Conservation (phyloP, 73 alveolate genomes). For the Paramecium pentaurelia region DNA sequence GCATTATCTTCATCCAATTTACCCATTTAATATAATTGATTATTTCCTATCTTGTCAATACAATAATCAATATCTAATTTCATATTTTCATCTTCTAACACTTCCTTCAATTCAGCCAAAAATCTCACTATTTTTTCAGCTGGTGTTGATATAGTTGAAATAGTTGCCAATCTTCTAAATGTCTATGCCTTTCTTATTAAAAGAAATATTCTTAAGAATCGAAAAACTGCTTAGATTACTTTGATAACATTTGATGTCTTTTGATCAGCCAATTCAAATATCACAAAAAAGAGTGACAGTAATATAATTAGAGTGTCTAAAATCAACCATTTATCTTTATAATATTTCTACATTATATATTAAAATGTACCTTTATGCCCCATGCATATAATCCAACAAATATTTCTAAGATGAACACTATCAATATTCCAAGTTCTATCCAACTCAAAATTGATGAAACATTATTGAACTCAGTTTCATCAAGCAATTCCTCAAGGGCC, state of each 20-base stretch:
- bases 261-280: not conserved
- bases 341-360: conserved; percentile 39
- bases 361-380: conserved; percentile 6
- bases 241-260: conserved; percentile 15
- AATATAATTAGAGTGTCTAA: conserved; percentile 44
- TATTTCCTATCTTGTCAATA: conserved; percentile 15
- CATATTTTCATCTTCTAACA: conserved; percentile 34
- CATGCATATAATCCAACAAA: conserved; percentile 24
- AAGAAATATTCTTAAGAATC: conserved; percentile 58
- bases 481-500: conserved; percentile 10
- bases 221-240: conserved; percentile 44
- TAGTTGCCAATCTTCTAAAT: conserved; percentile 19
- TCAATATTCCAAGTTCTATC: conserved; percentile 22
- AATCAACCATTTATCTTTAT: conserved; percentile 24
- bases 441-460: not conserved
- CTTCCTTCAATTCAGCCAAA: conserved; percentile 52
- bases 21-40: conserved; percentile 46
- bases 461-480: not conserved
- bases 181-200: conserved; percentile 45
- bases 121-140: conserved; percentile 48
- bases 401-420: not conserved
- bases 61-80: conserved; percentile 53
- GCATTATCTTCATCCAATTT: conserved; percentile 13
- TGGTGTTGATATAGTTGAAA: conserved; percentile 42
- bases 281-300: conserved; percentile 37